Evolutionary conservation across 345 rosid genomes (phyloP).

Genomic region (Pistacia integerrima): DNA sequence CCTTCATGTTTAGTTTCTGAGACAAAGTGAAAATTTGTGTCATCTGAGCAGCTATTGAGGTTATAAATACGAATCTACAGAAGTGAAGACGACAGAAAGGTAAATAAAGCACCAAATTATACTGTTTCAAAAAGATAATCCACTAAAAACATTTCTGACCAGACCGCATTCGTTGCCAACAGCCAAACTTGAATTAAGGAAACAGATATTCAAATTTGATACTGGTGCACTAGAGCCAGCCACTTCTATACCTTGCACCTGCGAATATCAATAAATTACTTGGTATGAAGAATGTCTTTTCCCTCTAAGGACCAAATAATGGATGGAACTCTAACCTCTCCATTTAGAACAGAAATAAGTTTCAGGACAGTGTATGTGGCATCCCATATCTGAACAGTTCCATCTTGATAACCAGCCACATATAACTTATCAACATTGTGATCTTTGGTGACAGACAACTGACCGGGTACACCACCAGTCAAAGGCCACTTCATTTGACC

Average conservation of each 20-base stretch:
- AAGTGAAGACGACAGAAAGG: conserved; percentile 15
- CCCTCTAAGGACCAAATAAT: neutral
- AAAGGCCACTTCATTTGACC: conserved; percentile 52
- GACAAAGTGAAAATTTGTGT: conserved; percentile 41
- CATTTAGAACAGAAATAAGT: conserved; percentile 40
- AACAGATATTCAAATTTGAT: conserved; percentile 51
- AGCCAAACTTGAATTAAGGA: conserved; percentile 53
- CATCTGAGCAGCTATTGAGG: conserved; percentile 32
- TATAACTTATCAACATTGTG: conserved; percentile 46
- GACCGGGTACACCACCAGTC: conserved; percentile 65
- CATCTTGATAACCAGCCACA: conserved; percentile 66
- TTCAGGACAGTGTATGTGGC: conserved; percentile 49
- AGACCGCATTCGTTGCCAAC: conserved; percentile 63
- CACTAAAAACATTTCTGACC: conserved; percentile 43
- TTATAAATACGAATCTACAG: conserved; percentile 57
- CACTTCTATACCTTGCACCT: conserved; percentile 49
- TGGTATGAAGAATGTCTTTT: conserved; percentile 8
- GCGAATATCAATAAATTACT: conserved; percentile 23
- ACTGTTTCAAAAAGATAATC: neutral
- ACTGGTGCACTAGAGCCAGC: conserved; percentile 48
- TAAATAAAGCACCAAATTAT: conserved; percentile 14
- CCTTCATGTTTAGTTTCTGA: conserved; percentile 52
- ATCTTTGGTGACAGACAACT: conserved; percentile 35
- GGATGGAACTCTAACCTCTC: conserved; percentile 40
- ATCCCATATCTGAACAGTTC: conserved; percentile 67